Evolutionary conservation across 192 early-diverging fungal species (phyloP), one percentile per base, ranked within the genome.

Genomic region (Spinellus fusiger): DNA sequence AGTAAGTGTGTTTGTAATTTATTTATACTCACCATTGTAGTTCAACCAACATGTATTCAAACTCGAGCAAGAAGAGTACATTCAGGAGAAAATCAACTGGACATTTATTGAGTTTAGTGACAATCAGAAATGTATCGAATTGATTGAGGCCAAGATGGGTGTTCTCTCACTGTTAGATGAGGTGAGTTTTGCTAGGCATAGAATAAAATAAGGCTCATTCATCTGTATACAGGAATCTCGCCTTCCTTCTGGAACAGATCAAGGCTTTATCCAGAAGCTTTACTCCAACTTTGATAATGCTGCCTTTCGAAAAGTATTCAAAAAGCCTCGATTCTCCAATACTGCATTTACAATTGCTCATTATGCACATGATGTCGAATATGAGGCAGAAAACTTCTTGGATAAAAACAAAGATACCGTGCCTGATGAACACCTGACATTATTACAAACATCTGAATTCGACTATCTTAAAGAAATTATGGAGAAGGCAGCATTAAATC

Each of bases 371-470:
- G 92, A 93, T 64, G 97, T 99, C 28, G 82, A 80, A 20, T 99
- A 99, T 68, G 93, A 96, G 54, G 86, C 89, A 27, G 94, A 93
- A 9, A 91, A 90, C 25, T 98, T 99, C 68, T 80, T 98, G 55
- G 97, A 99, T 68, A 99, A 99, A 80, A 99, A 99, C 77, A 91
- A 89, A 75, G 97, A 99, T 78, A 97, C 95, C 16, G 92, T 99
- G 13, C 88, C 92, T 10, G 94, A 95, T 20, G 95, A 99, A 69
- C 76, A 91, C 58, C 74, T 94, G 72, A 81, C 81, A 25, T 69
- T 93, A 31, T 77, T 98, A 56, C 87, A 89, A 60, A 84, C 84
- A 26, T 78, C 85, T 44, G 77, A 83, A 4, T 93, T 89, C 73
- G 81, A 81, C 25, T 92, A 96, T 71, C 75, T 98, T 64, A 80